phyloP scores from a whole-genome alignment of 2,329 filamentous ascomycete genomes.

The Diaporthe sp. region DNA sequence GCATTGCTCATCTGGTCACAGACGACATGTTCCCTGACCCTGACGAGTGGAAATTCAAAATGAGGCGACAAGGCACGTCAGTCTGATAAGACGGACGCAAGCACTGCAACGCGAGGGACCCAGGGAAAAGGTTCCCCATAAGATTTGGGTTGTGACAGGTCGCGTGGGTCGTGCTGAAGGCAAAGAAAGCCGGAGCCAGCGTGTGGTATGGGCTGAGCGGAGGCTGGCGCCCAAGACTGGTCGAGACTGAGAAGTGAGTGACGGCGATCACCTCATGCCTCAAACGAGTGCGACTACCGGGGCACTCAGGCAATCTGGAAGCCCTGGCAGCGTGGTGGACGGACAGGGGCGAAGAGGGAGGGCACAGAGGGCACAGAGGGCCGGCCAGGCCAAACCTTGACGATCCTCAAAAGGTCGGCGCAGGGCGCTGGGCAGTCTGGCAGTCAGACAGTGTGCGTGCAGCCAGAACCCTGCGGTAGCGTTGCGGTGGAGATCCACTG shows the following conservation, averaged over 20 bases:
- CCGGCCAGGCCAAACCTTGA: constrained; percentile 23
- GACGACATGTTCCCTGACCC: constrained; percentile 11
- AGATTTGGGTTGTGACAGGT: constrained; percentile 28
- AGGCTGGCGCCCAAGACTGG: not conserved
- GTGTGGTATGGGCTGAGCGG: constrained; percentile 8
- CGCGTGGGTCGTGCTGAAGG: constrained; percentile 15
- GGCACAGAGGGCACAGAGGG: not conserved
- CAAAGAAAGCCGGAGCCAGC: constrained; percentile 10
- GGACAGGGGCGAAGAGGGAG: not conserved
- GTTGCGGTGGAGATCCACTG: constrained; percentile 30
- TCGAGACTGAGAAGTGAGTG: constrained; percentile 12
- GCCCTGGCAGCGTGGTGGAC: not conserved
- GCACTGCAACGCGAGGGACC: not conserved
- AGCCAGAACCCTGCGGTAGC: constrained; percentile 21
- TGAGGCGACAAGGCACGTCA: not conserved
- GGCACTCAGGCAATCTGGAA: too few species aligned
- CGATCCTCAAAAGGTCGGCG: not conserved
- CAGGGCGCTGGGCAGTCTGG: constrained; percentile 7
- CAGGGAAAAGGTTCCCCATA: constrained; percentile 2
- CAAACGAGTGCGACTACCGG: not conserved
- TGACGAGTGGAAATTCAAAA: constrained; percentile 21
- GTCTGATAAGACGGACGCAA: not conserved
- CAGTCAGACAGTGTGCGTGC: not conserved
- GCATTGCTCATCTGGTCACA: constrained; percentile 3
- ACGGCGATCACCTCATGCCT: not conserved